Conservation (phyloP, 306 rosid species). For the Quercus berberidifolia region DNA sequence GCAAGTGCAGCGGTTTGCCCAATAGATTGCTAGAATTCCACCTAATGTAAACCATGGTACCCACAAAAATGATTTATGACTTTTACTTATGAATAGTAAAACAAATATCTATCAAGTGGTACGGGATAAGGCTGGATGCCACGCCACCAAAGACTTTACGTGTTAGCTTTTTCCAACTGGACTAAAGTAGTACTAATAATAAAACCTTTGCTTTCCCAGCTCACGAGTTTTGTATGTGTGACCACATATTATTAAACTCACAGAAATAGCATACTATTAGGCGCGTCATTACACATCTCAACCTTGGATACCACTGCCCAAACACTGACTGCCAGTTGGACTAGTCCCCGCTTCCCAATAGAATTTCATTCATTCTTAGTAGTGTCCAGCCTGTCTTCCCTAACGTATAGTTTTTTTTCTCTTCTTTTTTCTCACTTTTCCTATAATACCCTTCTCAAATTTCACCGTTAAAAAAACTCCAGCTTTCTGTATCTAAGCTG, state of each 20-base stretch:
- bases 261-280: neutral
- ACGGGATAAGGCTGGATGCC: neutral
- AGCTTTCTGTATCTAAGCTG: slow-evolving; percentile 56
- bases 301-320: slow-evolving; percentile 53
- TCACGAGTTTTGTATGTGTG: slow-evolving; percentile 43
- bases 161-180: slow-evolving; percentile 32
- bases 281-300: slow-evolving; percentile 45
- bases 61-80: too few species aligned
- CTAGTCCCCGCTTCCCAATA: slow-evolving; percentile 52
- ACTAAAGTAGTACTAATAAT: neutral
- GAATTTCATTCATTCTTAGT: slow-evolving; percentile 26
- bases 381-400: slow-evolving; percentile 59
- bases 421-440: neutral
- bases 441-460: slow-evolving; percentile 15
- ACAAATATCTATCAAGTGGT: too few species aligned
- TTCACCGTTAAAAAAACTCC: rapidly evolving
- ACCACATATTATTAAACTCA: too few species aligned
- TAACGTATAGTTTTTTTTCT: slow-evolving; percentile 31
- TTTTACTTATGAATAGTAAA: too few species aligned
- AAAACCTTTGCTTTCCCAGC: neutral
- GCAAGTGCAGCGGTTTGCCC: too few species aligned
- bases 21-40: too few species aligned
- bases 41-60: too few species aligned
- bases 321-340: slow-evolving; percentile 58
- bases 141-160: neutral